These are phyloP conservation scores for Xylariales sp. DNA, from an alignment of 2,329 filamentous ascomycete species.

Conservation along the genomic window DNA sequence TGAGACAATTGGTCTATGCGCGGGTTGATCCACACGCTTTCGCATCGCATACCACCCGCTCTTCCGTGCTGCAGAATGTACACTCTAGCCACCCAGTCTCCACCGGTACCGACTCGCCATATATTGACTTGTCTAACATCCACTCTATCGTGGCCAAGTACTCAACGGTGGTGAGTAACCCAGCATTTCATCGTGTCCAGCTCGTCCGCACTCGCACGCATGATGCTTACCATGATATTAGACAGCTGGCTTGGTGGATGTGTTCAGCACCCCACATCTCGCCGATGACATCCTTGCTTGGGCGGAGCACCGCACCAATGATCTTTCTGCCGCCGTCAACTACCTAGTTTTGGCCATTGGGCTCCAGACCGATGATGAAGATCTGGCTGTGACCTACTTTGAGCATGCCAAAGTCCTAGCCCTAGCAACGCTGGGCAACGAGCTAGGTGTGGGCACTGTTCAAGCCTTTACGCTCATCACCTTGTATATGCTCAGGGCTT, in stretches of 20 bases:
- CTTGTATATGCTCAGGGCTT: constrained; percentile 50
- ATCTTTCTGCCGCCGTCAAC: constrained; percentile 37
- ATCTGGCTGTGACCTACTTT: constrained; percentile 39
- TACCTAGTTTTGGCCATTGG: constrained; percentile 49
- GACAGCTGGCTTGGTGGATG: constrained; percentile 42
- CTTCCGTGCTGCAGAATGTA: constrained; percentile 45
- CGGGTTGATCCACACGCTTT: constrained; percentile 46
- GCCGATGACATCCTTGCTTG: constrained; percentile 36
- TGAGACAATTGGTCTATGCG: constrained; percentile 46
- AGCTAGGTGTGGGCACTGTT: constrained; percentile 43
- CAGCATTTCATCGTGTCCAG: not conserved
- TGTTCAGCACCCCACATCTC: constrained; percentile 39
- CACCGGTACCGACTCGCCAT: constrained; percentile 13
- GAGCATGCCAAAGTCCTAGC: constrained; percentile 44
- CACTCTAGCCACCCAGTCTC: constrained; percentile 20
- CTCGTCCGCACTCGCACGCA: not conserved
- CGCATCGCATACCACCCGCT: constrained; percentile 44
- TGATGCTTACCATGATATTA: constrained; percentile 3
- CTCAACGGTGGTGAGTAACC: constrained; percentile 18
- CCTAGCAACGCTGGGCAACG: constrained; percentile 37
- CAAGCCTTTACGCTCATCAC: constrained; percentile 47
- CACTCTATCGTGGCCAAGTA: constrained; percentile 16
- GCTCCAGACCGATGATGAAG: constrained; percentile 35
- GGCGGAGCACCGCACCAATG: constrained; percentile 28
- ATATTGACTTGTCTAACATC: constrained; percentile 12